Percentiles rank a stretch among this genome's conserved stretches.
Evolutionary conservation across 768 basidiomycete genomes (phyloP).

Genomic region (Trametes cubensis): DNA sequence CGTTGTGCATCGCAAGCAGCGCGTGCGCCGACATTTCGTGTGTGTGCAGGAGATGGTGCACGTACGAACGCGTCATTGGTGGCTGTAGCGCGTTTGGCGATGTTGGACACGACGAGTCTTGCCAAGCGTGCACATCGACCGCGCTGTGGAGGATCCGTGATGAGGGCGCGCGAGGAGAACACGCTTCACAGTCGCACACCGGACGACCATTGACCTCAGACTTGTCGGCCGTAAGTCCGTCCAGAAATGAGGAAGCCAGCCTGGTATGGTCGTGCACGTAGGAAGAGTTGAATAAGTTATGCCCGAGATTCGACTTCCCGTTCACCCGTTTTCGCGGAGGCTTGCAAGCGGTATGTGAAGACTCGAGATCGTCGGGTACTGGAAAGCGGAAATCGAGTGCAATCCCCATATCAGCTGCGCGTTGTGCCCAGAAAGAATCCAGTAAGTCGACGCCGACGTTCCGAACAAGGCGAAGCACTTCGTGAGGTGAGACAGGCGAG

Average conservation of each 20-base stretch:
- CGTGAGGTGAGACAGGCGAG: conserved; percentile 63
- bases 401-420: conserved; percentile 68
- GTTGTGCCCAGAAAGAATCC: conserved; percentile 72
- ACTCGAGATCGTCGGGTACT: conserved; percentile 13
- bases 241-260: conserved; percentile 48
- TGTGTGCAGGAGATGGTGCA: conserved; percentile 84
- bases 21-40: conserved; percentile 90
- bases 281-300: conserved; percentile 65
- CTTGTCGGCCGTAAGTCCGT: conserved; percentile 20
- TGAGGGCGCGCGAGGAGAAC: conserved; percentile 47
- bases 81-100: conserved; percentile 29
- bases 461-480: conserved; percentile 66
- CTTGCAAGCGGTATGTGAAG: background rate
- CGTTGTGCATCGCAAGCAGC: conserved; percentile 75
- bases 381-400: conserved; percentile 84
- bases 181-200: conserved; percentile 58
- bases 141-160: conserved; percentile 48
- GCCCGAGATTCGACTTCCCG: conserved; percentile 55
- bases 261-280: conserved; percentile 66
- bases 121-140: conserved; percentile 32
- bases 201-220: background rate
- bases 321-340: conserved; percentile 15
- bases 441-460: conserved; percentile 76
- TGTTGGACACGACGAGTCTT: conserved; percentile 2
- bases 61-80: conserved; percentile 58